Evolutionary conservation across 208 protist genomes (phyloP).

Genomic region (Polymyxa betae): DNA sequence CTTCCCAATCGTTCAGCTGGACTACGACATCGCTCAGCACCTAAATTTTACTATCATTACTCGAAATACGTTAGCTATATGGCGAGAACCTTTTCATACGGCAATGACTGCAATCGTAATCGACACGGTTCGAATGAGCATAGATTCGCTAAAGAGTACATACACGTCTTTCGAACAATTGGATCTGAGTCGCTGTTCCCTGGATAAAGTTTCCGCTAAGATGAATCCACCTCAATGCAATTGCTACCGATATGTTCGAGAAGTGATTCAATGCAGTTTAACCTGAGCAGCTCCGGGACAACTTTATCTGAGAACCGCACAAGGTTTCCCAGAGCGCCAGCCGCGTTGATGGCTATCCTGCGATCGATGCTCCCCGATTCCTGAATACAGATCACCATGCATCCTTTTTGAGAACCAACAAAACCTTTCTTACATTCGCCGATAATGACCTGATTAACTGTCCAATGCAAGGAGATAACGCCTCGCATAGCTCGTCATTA

Average conservation of each 20-base stretch:
- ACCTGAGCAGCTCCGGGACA: background rate
- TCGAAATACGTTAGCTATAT: too few species aligned
- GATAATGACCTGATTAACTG: background rate
- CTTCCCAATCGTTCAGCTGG: background rate
- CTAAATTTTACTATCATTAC: too few species aligned
- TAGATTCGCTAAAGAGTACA: background rate
- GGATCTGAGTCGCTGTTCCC: background rate
- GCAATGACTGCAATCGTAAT: background rate
- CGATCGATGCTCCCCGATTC: background rate
- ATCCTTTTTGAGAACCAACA: too few species aligned
- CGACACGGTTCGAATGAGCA: background rate
- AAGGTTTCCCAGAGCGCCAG: background rate
- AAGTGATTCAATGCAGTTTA: background rate
- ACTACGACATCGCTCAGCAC: background rate
- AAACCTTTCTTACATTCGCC: too few species aligned
- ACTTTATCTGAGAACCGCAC: background rate
- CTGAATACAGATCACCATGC: background rate
- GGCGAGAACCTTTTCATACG: background rate
- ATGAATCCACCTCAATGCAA: background rate
- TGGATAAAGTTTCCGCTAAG: background rate
- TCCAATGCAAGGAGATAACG: background rate
- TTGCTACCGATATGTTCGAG: background rate
- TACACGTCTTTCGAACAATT: background rate
- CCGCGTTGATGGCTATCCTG: background rate
- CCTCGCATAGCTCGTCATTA: background rate